Base-by-base conservation (phyloP, 805 yeast species). In the Candida vaughaniae region DNA sequence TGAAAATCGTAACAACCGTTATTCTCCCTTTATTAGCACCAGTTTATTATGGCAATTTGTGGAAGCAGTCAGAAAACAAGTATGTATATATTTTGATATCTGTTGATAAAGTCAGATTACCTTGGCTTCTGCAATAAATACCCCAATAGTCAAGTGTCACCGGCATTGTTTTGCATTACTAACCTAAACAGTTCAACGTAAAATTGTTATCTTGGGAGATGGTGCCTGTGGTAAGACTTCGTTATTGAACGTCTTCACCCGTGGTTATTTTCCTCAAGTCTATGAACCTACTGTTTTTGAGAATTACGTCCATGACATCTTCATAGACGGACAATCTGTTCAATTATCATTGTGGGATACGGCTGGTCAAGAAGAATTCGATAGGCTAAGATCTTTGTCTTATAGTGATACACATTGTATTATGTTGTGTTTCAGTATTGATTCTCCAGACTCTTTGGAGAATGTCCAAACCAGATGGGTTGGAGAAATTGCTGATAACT, bases 221-320 rank as follows among this genome's bases (percentile, higher is more conserved):
- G 97, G 98, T 78, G 97, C 98, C 16, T 91, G 97, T 69, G 99
- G 99, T 64, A 91, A 91, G 61, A 91, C 99, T 2, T 90, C 97
- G 8, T 71, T 93, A 37, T 71, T 91, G 55, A 93, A 91, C 58
- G 96, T 93, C 46, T 93, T 91, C 67, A 93, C 99, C 5, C 73
- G 96, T 51, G 99, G 99, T 1, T 93, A 91, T 62, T 91, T 91
- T 68, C 98, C 98, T 6, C 96, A 93, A 58, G 98, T 91, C 15
- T 91, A 91, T 62, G 99, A 90, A 57, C 99, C 99, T 17, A 91
- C 99, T 1, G 97, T 91, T 25, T 91, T 93, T 64, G 98, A 91
- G 58, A 91, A 91, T 66, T 91, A 91, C 58, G 95, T 90, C 42
- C 98, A 91, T 63, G 98, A 91, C 58, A 93, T 91, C 47, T 91